These are phyloP conservation scores for Monosporascus sp. DNA, from an alignment of 2,329 filamentous ascomycete species.

Conservation along the genomic window DNA sequence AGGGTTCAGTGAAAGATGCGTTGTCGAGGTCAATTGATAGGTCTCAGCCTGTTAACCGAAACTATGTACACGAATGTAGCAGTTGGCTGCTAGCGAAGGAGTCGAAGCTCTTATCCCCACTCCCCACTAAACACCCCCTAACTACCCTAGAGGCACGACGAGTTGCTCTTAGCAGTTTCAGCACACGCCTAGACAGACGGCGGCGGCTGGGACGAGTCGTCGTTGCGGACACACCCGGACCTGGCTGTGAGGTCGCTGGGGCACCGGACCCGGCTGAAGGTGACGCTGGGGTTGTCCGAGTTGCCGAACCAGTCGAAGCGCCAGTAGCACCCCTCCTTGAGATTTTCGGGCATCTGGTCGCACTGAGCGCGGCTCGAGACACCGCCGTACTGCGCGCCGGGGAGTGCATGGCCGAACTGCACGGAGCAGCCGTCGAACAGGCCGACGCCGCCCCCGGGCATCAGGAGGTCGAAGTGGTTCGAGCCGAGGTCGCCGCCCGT, in stretches of 20 bases:
- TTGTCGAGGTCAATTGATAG: too few species aligned
- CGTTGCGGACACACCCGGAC: constrained; percentile 31
- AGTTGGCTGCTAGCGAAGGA: too few species aligned
- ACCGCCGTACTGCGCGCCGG: constrained; percentile 43
- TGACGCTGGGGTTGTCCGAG: constrained; percentile 42
- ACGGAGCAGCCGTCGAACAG: constrained; percentile 39
- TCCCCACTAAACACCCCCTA: too few species aligned
- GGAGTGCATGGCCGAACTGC: constrained; percentile 34
- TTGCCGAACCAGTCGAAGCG: constrained; percentile 49
- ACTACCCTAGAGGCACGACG: too few species aligned
- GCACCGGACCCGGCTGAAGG: constrained; percentile 42
- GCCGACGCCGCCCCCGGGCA: constrained; percentile 45
- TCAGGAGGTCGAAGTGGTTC: constrained; percentile 49
- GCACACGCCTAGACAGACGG: neutral
- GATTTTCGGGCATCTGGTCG: constrained; percentile 34
- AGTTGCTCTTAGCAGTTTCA: too few species aligned
- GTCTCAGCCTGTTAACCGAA: too few species aligned
- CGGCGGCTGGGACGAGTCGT: constrained; percentile 10
- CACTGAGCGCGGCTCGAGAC: constrained; percentile 37
- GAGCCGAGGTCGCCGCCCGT: constrained; percentile 46
- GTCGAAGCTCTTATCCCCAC: too few species aligned
- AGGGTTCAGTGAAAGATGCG: too few species aligned
- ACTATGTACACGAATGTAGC: too few species aligned
- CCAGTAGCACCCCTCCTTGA: constrained; percentile 45
- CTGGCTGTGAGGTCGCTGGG: constrained; percentile 39